A percentile compares a stretch with the other conserved stretches of the same genome.
These are phyloP conservation scores for Fusarium algeriense DNA, from an alignment of 2,329 filamentous ascomycete genomes.

Conservation along the genomic window DNA sequence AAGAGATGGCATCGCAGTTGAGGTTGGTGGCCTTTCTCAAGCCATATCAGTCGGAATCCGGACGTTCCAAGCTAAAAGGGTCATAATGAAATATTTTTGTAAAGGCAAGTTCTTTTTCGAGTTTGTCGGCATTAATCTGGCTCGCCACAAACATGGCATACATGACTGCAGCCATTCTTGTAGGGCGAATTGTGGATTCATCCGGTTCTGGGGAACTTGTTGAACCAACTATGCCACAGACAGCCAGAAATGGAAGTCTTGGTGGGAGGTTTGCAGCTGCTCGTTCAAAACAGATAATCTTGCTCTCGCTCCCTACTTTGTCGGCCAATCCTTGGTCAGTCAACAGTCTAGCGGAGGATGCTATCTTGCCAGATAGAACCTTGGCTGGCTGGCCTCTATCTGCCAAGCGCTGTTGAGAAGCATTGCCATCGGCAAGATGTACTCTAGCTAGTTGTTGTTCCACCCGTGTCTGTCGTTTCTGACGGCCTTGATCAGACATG, in stretches of 20 bases:
- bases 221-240: background rate
- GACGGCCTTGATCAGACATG: fast-evolving
- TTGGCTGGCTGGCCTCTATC: too few species aligned
- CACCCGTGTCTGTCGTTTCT: background rate
- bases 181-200: fast-evolving
- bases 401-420: too few species aligned
- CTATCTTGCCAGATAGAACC: background rate
- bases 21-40: background rate
- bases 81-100: background rate
- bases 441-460: background rate
- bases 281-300: constrained; percentile 1
- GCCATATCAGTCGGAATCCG: too few species aligned
- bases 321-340: fast-evolving
- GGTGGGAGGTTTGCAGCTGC: background rate
- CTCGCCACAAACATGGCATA: background rate
- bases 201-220: fast-evolving
- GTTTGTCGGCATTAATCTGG: fast-evolving
- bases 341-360: background rate
- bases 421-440: background rate
- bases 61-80: too few species aligned
- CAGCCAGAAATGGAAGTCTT: background rate
- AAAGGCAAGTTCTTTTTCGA: background rate
- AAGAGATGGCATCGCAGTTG: background rate
- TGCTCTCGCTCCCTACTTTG: fast-evolving
- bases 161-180: background rate